A percentile compares a stretch with the other conserved stretches of the same genome.
Evolutionary conservation across 805 yeast genomes (phyloP).

Genomic region (Wickerhamiella bombiphila): DNA sequence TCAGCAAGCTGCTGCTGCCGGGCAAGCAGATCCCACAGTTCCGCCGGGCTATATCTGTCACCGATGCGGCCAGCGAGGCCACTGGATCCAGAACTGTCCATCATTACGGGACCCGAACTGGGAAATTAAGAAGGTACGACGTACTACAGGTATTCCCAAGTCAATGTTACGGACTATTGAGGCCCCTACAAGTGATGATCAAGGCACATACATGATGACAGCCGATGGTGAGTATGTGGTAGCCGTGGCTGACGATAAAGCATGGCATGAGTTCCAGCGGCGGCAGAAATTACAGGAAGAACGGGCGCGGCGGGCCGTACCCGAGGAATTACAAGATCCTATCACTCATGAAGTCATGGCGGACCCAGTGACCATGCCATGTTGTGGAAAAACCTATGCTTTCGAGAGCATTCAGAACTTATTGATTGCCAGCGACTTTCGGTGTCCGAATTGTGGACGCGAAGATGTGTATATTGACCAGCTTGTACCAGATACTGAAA

Average conservation of each 20-base stretch:
- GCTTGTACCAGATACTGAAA: slow-evolving; percentile 45
- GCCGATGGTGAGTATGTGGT: slow-evolving; percentile 93
- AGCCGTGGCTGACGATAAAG: slow-evolving; percentile 83
- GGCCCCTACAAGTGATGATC: slow-evolving; percentile 49
- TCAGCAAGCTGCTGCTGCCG: slow-evolving; percentile 38
- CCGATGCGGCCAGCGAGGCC: slow-evolving; percentile 90
- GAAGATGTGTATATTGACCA: slow-evolving; percentile 67
- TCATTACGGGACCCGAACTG: slow-evolving; percentile 83
- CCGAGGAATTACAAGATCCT: slow-evolving; percentile 55
- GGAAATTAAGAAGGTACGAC: slow-evolving; percentile 79
- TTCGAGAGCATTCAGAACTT: slow-evolving; percentile 48
- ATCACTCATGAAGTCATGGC: slow-evolving; percentile 45
- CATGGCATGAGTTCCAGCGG: slow-evolving; percentile 80
- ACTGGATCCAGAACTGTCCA: slow-evolving; percentile 94
- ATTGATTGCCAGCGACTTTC: slow-evolving; percentile 69
- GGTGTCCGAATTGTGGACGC: slow-evolving; percentile 73
- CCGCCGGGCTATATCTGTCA: slow-evolving; percentile 96
- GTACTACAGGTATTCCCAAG: slow-evolving; percentile 96
- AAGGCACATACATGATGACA: slow-evolving; percentile 59
- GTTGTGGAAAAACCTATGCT: slow-evolving; percentile 50
- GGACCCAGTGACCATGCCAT: slow-evolving; percentile 70
- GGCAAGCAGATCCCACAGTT: slow-evolving; percentile 29
- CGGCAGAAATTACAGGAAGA: slow-evolving; percentile 34
- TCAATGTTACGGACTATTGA: slow-evolving; percentile 77
- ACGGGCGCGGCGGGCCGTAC: slow-evolving; percentile 33